A percentile compares a stretch with the other conserved stretches of the same genome.
Conservation (phyloP, 1,284 basidiomycete species). For the Thecaphora thlaspeos region DNA sequence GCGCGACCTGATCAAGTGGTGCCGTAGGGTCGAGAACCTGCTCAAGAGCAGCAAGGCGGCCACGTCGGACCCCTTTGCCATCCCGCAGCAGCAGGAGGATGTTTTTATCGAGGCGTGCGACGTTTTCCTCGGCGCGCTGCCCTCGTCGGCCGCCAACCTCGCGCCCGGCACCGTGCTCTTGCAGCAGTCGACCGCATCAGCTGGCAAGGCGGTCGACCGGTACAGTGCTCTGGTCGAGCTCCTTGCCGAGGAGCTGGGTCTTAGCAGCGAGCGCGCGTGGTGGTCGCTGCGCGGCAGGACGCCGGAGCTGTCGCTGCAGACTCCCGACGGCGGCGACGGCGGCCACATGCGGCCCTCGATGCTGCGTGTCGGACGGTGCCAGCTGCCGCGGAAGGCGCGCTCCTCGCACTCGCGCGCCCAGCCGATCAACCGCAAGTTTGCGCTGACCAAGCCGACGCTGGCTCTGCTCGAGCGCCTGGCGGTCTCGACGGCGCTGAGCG, state of each 20-base stretch:
- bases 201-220: conserved; percentile 27
- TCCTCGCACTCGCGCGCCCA: conserved; percentile 13
- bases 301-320: conserved; percentile 38
- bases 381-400: conserved; percentile 26
- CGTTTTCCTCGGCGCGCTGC: conserved; percentile 77
- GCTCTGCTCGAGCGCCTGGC: conserved; percentile 79
- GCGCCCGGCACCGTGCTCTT: background rate
- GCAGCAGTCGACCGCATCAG: conserved; percentile 3
- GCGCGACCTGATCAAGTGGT: conserved; percentile 86
- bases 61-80: conserved; percentile 59
- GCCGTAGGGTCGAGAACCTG: conserved; percentile 69
- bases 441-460: conserved; percentile 82
- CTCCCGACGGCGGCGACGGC: conserved; percentile 3
- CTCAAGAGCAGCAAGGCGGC: conserved; percentile 1
- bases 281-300: conserved; percentile 41
- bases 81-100: conserved; percentile 79
- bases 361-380: conserved; percentile 26
- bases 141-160: conserved; percentile 3
- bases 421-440: conserved; percentile 64
- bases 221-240: conserved; percentile 29
- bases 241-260: conserved; percentile 39
- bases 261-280: conserved; percentile 44
- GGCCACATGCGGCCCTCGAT: background rate
- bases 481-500: conserved; percentile 70
- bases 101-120: conserved; percentile 87